These are phyloP conservation scores for Hepatocystis sp. DNA, from an alignment of 169 alveolate genomes.

Conservation along the genomic window DNA sequence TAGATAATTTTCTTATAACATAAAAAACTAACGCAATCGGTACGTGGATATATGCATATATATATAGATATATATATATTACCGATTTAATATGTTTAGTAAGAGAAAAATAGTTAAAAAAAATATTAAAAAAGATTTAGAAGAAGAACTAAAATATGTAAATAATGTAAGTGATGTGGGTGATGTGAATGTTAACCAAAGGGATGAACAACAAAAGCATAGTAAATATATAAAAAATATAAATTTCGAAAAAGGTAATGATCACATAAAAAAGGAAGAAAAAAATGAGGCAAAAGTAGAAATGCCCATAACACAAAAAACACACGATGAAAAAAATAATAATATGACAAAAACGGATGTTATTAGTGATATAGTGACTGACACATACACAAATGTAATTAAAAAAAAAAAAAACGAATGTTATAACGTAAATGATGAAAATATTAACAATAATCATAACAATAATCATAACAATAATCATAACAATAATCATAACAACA, in stretches of 20 bases:
- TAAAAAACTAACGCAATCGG: no score
- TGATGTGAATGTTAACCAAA: no score
- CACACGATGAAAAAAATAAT: neutral
- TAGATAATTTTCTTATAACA: no score
- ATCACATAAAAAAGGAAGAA: neutral
- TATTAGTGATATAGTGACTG: neutral
- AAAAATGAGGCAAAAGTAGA: neutral
- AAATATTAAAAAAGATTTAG: slow-evolving; percentile 34
- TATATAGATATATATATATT: no score
- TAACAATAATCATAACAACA: neutral
- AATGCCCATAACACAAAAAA: neutral
- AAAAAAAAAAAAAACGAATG: neutral
- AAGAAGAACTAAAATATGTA: neutral
- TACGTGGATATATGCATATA: no score
- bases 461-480: neutral
- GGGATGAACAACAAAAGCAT: neutral
- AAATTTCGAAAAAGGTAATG: no score
- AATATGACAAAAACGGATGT: neutral
- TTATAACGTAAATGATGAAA: neutral
- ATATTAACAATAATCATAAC: neutral
- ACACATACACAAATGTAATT: neutral
- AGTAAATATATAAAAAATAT: neutral
- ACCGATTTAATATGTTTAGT: slow-evolving; percentile 35
- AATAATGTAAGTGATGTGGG: neutral
- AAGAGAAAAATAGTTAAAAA: slow-evolving; percentile 57